Evolutionary conservation across 192 early-diverging fungal species (phyloP).

Genomic region (Coemansia guatemalensis): DNA sequence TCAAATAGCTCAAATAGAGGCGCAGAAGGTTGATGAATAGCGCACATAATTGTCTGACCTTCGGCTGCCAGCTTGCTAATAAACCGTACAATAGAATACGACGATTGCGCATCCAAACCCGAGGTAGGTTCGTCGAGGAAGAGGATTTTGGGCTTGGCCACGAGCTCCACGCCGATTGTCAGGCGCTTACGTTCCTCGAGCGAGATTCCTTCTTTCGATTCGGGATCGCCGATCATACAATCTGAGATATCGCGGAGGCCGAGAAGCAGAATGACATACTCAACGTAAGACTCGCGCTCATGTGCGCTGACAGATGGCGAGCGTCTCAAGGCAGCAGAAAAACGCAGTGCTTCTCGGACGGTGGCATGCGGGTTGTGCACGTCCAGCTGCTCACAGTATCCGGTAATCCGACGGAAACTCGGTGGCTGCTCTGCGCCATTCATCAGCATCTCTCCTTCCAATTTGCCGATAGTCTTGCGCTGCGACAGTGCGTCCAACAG

Average conservation of each 20-base stretch:
- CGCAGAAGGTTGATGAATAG: slow-evolving; percentile 76
- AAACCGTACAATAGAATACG: slow-evolving; percentile 67
- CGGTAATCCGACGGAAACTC: slow-evolving; percentile 64
- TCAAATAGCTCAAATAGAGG: slow-evolving; percentile 76
- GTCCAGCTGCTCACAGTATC: no score
- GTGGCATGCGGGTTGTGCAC: slow-evolving; percentile 67
- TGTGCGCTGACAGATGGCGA: slow-evolving; percentile 57
- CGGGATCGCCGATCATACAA: slow-evolving; percentile 64
- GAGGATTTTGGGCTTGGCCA: slow-evolving; percentile 66
- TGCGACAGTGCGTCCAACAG: slow-evolving; percentile 68
- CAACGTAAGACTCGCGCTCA: slow-evolving; percentile 64
- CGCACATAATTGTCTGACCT: slow-evolving; percentile 64
- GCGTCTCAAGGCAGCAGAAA: slow-evolving; percentile 62
- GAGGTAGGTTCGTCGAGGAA: slow-evolving; percentile 85
- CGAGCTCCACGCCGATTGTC: slow-evolving; percentile 74
- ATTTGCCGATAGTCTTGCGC: slow-evolving; percentile 63
- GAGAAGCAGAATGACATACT: slow-evolving; percentile 66
- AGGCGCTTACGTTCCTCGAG: slow-evolving; percentile 80
- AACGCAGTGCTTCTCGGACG: no score
- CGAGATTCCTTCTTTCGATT: slow-evolving; percentile 66
- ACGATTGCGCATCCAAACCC: slow-evolving; percentile 68
- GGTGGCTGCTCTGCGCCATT: slow-evolving; percentile 44
- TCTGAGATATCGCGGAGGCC: slow-evolving; percentile 67
- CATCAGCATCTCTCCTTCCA: slow-evolving; percentile 65
- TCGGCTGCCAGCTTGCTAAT: slow-evolving; percentile 59